phyloP scores from a whole-genome alignment of 2,329 filamentous ascomycete genomes.

The Exserohilum rostratum region DNA sequence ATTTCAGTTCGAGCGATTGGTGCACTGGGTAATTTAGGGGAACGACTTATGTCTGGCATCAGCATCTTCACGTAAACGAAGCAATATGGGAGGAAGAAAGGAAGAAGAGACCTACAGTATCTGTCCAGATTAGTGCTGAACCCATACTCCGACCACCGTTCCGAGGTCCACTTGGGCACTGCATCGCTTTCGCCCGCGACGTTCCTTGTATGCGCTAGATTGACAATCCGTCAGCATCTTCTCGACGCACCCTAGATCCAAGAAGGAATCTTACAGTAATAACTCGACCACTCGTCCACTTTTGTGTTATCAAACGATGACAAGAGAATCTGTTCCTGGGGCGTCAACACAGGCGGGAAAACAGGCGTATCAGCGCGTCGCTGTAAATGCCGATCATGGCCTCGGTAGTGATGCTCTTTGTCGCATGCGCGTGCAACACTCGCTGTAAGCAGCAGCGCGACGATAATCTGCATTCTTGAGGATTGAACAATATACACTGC shows the following conservation, averaged over 20 bases:
- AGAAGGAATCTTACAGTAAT: constrained; percentile 33
- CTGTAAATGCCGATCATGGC: constrained; percentile 27
- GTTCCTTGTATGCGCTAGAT: constrained; percentile 35
- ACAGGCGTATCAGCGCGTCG: constrained; percentile 26
- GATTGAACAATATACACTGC: no score
- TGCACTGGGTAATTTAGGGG: constrained; percentile 45
- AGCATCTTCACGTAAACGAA: no score
- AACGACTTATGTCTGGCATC: constrained; percentile 3
- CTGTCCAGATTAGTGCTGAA: constrained; percentile 41
- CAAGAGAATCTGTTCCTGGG: constrained; percentile 45
- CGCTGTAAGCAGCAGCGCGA: not conserved
- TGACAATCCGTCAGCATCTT: constrained; percentile 4
- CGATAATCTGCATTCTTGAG: not conserved
- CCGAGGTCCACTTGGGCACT: constrained; percentile 48
- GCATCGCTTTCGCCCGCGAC: constrained; percentile 40
- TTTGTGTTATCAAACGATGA: constrained; percentile 49
- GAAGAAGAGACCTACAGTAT: constrained; percentile 28
- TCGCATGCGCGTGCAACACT: not conserved
- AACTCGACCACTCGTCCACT: constrained; percentile 44
- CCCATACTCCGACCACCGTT: constrained; percentile 39
- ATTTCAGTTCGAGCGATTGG: constrained; percentile 38
- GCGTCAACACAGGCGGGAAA: constrained; percentile 40
- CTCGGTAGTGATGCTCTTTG: constrained; percentile 6
- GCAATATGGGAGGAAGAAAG: not conserved
- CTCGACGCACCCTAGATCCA: not conserved